phyloP scores from a whole-genome alignment of 2,329 filamentous ascomycete genomes.

The Fusarium multiceps region DNA sequence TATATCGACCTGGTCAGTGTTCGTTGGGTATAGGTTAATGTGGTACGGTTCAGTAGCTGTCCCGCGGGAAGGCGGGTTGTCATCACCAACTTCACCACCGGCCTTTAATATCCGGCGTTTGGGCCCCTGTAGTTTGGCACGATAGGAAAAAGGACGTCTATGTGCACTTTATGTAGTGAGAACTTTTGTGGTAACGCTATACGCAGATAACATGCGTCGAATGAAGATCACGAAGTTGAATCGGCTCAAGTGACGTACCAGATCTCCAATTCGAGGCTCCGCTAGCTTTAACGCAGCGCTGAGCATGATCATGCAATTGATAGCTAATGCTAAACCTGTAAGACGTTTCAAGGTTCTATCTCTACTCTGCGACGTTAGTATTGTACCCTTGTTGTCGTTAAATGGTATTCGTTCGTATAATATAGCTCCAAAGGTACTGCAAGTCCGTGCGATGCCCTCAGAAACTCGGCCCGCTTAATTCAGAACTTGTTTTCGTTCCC shows the following conservation, averaged over 20 bases:
- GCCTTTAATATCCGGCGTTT: slow-evolving; percentile 31
- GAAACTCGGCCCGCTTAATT: slow-evolving; percentile 39
- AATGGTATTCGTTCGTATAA: not conserved
- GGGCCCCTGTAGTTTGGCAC: not conserved
- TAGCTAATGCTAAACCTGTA: not conserved
- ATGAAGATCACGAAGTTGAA: not conserved
- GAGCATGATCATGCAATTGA: not conserved
- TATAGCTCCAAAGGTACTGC: slow-evolving; percentile 13
- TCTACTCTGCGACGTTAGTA: not conserved
- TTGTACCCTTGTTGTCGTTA: not conserved
- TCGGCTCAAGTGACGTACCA: not conserved
- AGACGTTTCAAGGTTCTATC: not conserved
- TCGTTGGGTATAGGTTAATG: not conserved
- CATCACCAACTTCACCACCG: slow-evolving; percentile 13
- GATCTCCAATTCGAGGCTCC: not conserved
- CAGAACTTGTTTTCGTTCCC: slow-evolving; percentile 27
- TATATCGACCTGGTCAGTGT: not conserved
- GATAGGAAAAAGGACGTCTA: not conserved
- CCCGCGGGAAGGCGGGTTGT: slow-evolving; percentile 11
- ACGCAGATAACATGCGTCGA: not conserved
- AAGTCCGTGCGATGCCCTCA: slow-evolving; percentile 40
- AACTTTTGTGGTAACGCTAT: not conserved
- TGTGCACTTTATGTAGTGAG: not conserved
- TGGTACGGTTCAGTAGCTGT: not conserved
- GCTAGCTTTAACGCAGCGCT: not conserved